phyloP scores from a whole-genome alignment of 768 basidiomycete genomes.

The Mycena metata region DNA sequence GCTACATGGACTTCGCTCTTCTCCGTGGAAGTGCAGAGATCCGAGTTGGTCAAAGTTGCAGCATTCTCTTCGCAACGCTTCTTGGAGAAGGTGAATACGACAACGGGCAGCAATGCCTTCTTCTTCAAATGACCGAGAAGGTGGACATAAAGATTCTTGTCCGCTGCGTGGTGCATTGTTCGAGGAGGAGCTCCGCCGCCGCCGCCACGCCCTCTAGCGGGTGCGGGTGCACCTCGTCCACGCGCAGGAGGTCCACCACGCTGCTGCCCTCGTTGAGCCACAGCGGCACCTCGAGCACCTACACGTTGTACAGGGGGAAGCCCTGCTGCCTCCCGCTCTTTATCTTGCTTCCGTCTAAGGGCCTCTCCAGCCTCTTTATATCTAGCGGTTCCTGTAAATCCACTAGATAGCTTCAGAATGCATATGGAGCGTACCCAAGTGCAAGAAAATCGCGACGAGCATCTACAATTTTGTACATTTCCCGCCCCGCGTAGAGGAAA shows the following conservation, averaged over 20 bases:
- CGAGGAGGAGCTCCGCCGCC: constrained; percentile 62
- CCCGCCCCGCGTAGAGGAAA: constrained; percentile 94
- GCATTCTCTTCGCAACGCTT: constrained; percentile 98
- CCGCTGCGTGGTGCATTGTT: constrained; percentile 75
- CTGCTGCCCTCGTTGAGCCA: constrained; percentile 69
- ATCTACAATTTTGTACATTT: constrained; percentile 94
- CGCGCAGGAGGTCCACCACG: constrained; percentile 57
- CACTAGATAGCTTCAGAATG: constrained; percentile 13
- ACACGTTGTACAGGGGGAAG: constrained; percentile 86
- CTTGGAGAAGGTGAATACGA: constrained; percentile 97
- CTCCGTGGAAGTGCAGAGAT: constrained; percentile 90
- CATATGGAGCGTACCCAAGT: constrained; percentile 66
- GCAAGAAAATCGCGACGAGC: constrained; percentile 78
- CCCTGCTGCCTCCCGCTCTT: constrained; percentile 96
- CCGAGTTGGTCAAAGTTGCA: constrained; percentile 85
- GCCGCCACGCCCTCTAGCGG: constrained; percentile 55
- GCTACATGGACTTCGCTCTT: constrained; percentile 98
- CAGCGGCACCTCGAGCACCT: constrained; percentile 82
- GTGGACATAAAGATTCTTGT: constrained; percentile 96
- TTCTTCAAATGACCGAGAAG: constrained; percentile 90
- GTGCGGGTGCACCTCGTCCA: constrained; percentile 57
- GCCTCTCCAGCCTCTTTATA: constrained; percentile 94
- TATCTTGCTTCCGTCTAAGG: constrained; percentile 94
- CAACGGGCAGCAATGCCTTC: constrained; percentile 89
- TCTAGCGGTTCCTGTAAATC: constrained; percentile 53